These are phyloP conservation scores for Austropuccinia psidii DNA, from an alignment of 1,284 basidiomycete genomes.

Conservation along the genomic window DNA sequence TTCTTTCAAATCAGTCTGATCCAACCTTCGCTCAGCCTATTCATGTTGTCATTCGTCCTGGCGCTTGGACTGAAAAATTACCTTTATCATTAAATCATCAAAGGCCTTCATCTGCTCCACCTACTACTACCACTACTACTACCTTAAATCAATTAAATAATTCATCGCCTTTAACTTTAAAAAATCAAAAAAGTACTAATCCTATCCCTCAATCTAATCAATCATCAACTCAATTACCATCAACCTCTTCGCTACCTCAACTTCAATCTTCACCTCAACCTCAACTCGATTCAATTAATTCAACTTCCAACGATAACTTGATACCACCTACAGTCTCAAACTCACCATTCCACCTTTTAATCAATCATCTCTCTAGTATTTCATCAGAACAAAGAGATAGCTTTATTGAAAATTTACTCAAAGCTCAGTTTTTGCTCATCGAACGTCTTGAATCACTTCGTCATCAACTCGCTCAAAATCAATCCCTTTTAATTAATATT, in stretches of 20 bases:
- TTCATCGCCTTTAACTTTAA: not conserved
- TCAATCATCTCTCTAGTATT: constrained; percentile 12
- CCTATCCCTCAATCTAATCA: not conserved
- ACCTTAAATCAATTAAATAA: not conserved
- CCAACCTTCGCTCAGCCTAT: constrained; percentile 14
- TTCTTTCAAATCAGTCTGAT: constrained; percentile 8
- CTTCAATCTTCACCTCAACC: not conserved
- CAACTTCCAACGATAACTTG: not conserved
- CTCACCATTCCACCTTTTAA: constrained; percentile 10
- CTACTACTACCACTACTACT: not conserved
- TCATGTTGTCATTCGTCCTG: constrained; percentile 35
- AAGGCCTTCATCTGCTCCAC: constrained; percentile 30
- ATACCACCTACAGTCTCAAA: not conserved
- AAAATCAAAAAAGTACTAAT: no score
- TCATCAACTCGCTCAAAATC: not conserved
- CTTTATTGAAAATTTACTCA: constrained; percentile 27
- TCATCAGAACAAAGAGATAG: not conserved
- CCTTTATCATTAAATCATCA: not conserved
- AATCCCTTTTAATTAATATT: not conserved
- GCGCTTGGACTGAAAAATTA: constrained; percentile 34
- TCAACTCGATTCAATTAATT: not conserved
- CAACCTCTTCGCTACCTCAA: not conserved
- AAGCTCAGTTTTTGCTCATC: constrained; percentile 27
- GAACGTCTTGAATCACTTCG: constrained; percentile 26
- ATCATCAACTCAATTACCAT: not conserved